Evolutionary conservation across 345 rosid species (phyloP).

Genomic region (Brassica cretica): DNA sequence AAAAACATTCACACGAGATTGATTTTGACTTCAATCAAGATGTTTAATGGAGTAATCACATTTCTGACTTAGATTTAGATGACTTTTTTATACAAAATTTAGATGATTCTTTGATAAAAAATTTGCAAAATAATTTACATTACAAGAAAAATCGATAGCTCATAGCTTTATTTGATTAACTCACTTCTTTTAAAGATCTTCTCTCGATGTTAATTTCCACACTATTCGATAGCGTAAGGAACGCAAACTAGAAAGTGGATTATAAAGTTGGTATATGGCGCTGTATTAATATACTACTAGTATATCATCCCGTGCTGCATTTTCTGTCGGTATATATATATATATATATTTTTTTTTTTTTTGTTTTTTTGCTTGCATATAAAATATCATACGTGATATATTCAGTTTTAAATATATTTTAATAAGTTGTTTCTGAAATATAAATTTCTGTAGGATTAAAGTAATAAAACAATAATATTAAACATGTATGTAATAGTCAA

Average conservation of each 20-base stretch:
- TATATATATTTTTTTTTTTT: too few relatives aligned
- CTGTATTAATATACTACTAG: slow-evolving; percentile 6
- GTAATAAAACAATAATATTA: too few relatives aligned
- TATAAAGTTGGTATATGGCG: slow-evolving; percentile 32
- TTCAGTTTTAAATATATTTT: too few relatives aligned
- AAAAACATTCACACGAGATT: not conserved
- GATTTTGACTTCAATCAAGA: slow-evolving; percentile 1
- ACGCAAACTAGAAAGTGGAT: slow-evolving; percentile 35
- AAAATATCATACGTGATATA: too few relatives aligned
- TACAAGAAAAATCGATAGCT: not conserved
- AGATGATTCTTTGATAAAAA: not conserved
- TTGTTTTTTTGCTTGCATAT: too few relatives aligned
- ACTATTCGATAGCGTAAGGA: slow-evolving; percentile 34
- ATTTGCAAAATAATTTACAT: not conserved
- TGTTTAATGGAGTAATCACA: not conserved
- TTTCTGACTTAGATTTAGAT: not conserved
- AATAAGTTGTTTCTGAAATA: too few relatives aligned
- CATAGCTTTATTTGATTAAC: not conserved
- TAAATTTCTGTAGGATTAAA: too few relatives aligned
- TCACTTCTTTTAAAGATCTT: not conserved
- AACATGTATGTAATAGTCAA: too few relatives aligned
- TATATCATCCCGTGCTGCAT: too few relatives aligned
- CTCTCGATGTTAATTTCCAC: slow-evolving; percentile 21
- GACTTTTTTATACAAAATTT: not conserved
- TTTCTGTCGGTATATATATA: too few relatives aligned